Percentiles rank a stretch among this genome's conserved stretches.
Evolutionary conservation across 2,329 filamentous ascomycete genomes (phyloP).

Genomic region (Pseudogymnoascus sp.): DNA sequence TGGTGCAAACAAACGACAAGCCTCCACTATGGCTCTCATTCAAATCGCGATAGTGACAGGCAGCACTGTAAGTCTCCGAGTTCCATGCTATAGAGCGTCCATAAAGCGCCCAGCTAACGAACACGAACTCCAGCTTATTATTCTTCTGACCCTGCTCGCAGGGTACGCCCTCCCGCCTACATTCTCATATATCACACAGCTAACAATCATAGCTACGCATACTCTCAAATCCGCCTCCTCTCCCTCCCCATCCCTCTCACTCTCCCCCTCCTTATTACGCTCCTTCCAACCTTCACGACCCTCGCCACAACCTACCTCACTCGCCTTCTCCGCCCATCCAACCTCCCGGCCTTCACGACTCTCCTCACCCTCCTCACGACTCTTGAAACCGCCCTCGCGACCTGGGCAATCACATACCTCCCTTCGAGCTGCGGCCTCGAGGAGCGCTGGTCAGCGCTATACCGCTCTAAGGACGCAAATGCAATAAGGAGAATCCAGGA

Average conservation of each 20-base stretch:
- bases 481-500: slow-evolving; percentile 57
- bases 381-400: slow-evolving; percentile 28
- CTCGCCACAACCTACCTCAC: slow-evolving; percentile 19
- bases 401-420: slow-evolving; percentile 26
- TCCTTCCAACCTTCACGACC: slow-evolving; percentile 26
- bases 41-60: background rate
- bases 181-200: background rate
- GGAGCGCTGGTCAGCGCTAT: slow-evolving; percentile 49
- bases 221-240: slow-evolving; percentile 24
- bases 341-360: slow-evolving; percentile 19
- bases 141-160: slow-evolving; percentile 23
- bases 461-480: slow-evolving; percentile 39
- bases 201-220: slow-evolving; percentile 22
- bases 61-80: background rate
- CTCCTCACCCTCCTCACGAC: slow-evolving; percentile 27
- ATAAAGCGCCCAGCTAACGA: background rate
- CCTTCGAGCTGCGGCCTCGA: slow-evolving; percentile 46
- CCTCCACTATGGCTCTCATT: background rate
- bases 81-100: background rate
- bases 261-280: slow-evolving; percentile 24
- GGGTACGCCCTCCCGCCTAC: slow-evolving; percentile 17
- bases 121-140: slow-evolving; percentile 18
- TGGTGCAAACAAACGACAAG: background rate
- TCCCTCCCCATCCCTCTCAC: slow-evolving; percentile 26
- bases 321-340: background rate